Base-by-base conservation (phyloP, 2,329 filamentous ascomycete genomes). In the Alternaria longipes region DNA sequence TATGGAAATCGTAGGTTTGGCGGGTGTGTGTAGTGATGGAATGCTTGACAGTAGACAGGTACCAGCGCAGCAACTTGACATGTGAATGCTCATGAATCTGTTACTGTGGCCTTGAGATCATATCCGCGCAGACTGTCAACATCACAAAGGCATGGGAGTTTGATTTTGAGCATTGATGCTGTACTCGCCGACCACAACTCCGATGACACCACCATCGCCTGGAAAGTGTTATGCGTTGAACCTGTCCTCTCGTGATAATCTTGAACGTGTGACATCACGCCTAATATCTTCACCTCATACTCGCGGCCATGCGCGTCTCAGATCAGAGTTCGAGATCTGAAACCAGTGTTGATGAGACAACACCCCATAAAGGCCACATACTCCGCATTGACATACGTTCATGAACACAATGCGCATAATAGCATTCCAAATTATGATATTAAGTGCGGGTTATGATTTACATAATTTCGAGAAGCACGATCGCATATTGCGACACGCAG, bases 331-430 rank as follows among this genome's bases (percentile, higher is more conserved):
- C 52, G 44, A 46, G 38, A 60, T 56, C 53, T 56, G 57, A 60
- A 60, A 56, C 57, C 32, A 34, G 46, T 16, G 34, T 38, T 11
- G 12, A 40, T 60, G 57, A 60, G 52, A 60, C 57, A 42, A 42
- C 8, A 24, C 40, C 40, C 40, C 20, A 24, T 20, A 36, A 8
- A 50, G 16, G 46, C 30, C 32, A 60, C 28, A 40, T 41, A 44
- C 18, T 53, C 57, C 20, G 49, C 22, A 30, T 32, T 30, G 28
- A 41, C 50, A 40, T 12, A n/a, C 34, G 24, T 22, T 22, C 50
- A 34, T 38, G 50, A 40, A 52, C 36, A 41, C 20, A 22, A 41
- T 52, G 32, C 40, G 24, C 32, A 59, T 55, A 16, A 49, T 44
- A 41, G 36, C 46, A 45, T 59, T 42, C 16, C 56, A 59, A 59